A percentile compares a stretch with the other conserved stretches of the same genome.
phyloP scores from a whole-genome alignment of 2,329 filamentous ascomycete species.

The Penicillium freii region DNA sequence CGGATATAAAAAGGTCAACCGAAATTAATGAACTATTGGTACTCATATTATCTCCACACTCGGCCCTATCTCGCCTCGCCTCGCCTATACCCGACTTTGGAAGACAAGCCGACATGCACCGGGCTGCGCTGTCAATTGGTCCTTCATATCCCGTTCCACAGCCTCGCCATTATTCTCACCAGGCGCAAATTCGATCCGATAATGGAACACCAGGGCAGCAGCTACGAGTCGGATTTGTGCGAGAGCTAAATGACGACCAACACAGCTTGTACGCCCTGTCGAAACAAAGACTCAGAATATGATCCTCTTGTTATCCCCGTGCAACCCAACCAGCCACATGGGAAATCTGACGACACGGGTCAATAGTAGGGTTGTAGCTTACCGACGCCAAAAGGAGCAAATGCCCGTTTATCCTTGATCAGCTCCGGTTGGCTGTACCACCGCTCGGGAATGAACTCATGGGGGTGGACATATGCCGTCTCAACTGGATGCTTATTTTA shows the following conservation, averaged over 20 bases:
- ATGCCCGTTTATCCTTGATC: constrained; percentile 17
- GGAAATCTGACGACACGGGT: neutral
- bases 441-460: constrained; percentile 41
- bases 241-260: constrained; percentile 7
- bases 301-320: neutral
- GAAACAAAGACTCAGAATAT: neutral
- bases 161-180: constrained; percentile 1
- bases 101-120: constrained; percentile 3
- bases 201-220: neutral
- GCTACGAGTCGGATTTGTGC: constrained; percentile 2
- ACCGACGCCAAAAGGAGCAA: constrained; percentile 22
- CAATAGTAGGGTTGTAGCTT: neutral
- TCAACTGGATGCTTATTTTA: neutral
- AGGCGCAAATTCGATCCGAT: constrained; percentile 1
- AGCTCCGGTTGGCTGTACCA: constrained; percentile 24
- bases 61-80: neutral
- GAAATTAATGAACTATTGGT: neutral
- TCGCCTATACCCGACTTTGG: neutral
- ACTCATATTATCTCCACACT: neutral
- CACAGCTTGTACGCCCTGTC: constrained; percentile 4
- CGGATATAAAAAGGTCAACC: neutral
- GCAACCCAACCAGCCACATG: neutral
- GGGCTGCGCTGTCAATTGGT: constrained; percentile 6
- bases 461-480: constrained; percentile 38
- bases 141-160: constrained; percentile 7